Conservation (phyloP, 2,329 filamentous ascomycete genomes). For the Elsinoe batatas region DNA sequence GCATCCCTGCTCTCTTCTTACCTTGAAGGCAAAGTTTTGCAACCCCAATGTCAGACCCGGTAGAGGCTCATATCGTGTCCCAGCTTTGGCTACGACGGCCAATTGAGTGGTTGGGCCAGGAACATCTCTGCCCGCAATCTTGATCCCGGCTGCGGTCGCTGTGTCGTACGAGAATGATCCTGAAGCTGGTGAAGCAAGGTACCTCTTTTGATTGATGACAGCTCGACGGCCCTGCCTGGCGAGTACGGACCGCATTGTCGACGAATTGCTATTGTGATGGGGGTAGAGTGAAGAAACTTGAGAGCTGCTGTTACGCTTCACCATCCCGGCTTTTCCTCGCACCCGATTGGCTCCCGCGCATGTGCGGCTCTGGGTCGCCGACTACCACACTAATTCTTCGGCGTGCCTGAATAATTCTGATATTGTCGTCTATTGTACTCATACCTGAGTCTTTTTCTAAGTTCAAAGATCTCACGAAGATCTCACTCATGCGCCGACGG, state of each 20-base stretch:
- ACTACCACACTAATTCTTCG: too few relatives aligned
- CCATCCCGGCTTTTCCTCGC: neutral
- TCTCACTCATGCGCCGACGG: conserved; percentile 23
- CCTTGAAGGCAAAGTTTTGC: conserved; percentile 97
- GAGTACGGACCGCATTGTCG: conserved; percentile 54
- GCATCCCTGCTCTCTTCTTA: conserved; percentile 25
- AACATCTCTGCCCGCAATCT: conserved; percentile 84
- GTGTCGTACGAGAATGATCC: conserved; percentile 80
- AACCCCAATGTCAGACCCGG: conserved; percentile 85
- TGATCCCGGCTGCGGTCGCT: conserved; percentile 76
- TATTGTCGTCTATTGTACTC: neutral
- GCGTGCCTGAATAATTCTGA: neutral
- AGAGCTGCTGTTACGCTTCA: neutral
- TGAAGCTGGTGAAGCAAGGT: conserved; percentile 58
- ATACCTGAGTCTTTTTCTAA: neutral
- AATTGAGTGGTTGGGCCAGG: conserved; percentile 83
- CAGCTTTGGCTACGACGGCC: conserved; percentile 85
- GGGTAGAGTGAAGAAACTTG: conserved; percentile 14
- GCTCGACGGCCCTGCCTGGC: conserved; percentile 54
- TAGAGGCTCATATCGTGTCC: conserved; percentile 81
- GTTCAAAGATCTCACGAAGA: neutral
- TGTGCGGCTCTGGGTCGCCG: neutral
- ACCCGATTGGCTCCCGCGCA: neutral
- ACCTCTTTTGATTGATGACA: conserved; percentile 51
- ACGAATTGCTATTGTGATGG: conserved; percentile 18